Evolutionary conservation across 192 early-diverging fungal species (phyloP).

Genomic region (Chytriomyces sp.): DNA sequence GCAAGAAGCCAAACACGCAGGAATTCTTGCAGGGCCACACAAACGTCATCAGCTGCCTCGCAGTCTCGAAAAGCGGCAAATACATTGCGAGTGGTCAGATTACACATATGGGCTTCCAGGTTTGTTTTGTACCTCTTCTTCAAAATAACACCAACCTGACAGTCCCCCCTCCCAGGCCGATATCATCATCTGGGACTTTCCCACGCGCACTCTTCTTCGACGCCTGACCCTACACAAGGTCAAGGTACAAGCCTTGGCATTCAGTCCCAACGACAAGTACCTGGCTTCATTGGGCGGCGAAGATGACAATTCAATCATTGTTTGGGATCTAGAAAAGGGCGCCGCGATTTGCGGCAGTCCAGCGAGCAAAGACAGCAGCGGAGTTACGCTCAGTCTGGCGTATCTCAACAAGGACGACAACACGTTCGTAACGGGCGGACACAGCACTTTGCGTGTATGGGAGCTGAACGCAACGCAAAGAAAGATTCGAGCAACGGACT

Average conservation of each 20-base stretch:
- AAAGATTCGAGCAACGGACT: conserved; percentile 57
- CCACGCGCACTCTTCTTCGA: conserved; percentile 39
- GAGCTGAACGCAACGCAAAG: conserved; percentile 55
- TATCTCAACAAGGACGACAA: conserved; percentile 58
- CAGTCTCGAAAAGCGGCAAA: conserved; percentile 52
- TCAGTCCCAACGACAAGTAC: conserved; percentile 57
- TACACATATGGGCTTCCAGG: conserved; percentile 72
- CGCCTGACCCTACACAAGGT: conserved; percentile 62
- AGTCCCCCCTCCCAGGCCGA: conserved; percentile 48
- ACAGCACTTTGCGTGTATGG: conserved; percentile 61
- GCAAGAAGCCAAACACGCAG: conserved; percentile 41
- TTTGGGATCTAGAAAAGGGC: conserved; percentile 58
- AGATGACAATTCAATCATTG: conserved; percentile 64
- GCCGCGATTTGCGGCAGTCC: conserved; percentile 62
- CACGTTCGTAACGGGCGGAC: conserved; percentile 60
- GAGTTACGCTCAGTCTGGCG: conserved; percentile 53
- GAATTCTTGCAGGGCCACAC: conserved; percentile 67
- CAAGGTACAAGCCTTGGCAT: conserved; percentile 63
- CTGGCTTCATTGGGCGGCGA: conserved; percentile 61
- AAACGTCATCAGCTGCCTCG: conserved; percentile 59
- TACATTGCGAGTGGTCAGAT: conserved; percentile 62
- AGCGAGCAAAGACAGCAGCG: conserved; percentile 57
- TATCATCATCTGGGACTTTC: conserved; percentile 70
- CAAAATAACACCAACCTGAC: neutral
- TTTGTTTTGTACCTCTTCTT: neutral